These are phyloP conservation scores for carrot (Daucus carota) DNA, from an alignment of 129 eudicot genomes.

Conservation along the genomic window DH1_v3.0 NC_030382.2:10688501-10689000, in stretches of 20 bases:
- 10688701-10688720: slow-evolving; percentile 88
- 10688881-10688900: background rate
- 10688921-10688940: background rate
- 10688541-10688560: background rate
- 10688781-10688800: slow-evolving; percentile 18
- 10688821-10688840: background rate
- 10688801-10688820: background rate
- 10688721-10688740: slow-evolving; percentile 89
- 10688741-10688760: slow-evolving; percentile 78
- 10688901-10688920: background rate
- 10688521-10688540: background rate
- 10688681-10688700: slow-evolving; percentile 8
- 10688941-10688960: background rate
- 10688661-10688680: background rate
- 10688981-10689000: background rate
- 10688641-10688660: background rate
- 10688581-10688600: background rate
- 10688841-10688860: background rate
- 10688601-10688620: background rate
- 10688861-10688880: too few relatives aligned
- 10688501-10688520: background rate
- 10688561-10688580: background rate
- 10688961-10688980: background rate
- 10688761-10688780: slow-evolving; percentile 82
- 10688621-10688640: background rate